phyloP scores from a whole-genome alignment of 1,284 basidiomycete species.

The Ustilago crameri region DNA sequence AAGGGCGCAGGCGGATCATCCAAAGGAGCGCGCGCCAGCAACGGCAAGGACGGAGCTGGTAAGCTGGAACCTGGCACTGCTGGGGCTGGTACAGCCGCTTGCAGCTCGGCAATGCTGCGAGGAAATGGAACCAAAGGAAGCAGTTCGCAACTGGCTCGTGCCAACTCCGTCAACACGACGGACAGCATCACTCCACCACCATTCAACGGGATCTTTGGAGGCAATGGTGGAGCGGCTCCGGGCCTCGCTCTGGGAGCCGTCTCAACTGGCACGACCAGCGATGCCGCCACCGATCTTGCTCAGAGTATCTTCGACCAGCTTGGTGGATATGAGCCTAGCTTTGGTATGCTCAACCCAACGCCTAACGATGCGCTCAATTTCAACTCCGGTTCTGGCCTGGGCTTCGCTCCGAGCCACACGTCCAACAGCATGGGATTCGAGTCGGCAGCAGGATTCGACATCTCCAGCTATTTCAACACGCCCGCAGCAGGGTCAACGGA shows the following conservation, averaged over 20 bases:
- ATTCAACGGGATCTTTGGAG: slow-evolving; percentile 35
- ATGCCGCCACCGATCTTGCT: slow-evolving; percentile 42
- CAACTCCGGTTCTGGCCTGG: slow-evolving; percentile 27
- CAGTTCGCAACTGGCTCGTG: slow-evolving; percentile 23
- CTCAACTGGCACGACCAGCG: slow-evolving; percentile 37
- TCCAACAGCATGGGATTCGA: slow-evolving; percentile 52
- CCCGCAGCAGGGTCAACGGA: slow-evolving; percentile 30
- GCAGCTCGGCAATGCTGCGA: slow-evolving; percentile 44
- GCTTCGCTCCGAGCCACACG: slow-evolving; percentile 40
- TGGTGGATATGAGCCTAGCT: slow-evolving; percentile 50
- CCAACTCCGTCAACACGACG: slow-evolving; percentile 30
- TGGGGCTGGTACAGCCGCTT: slow-evolving; percentile 40
- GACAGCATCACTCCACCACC: slow-evolving; percentile 50
- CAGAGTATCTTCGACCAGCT: slow-evolving; percentile 59
- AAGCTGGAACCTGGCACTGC: slow-evolving; percentile 37
- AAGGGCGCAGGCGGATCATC: slow-evolving; percentile 3
- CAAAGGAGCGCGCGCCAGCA: background rate
- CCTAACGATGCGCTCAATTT: slow-evolving; percentile 51
- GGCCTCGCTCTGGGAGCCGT: slow-evolving; percentile 39
- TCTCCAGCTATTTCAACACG: slow-evolving; percentile 47
- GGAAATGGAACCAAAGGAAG: slow-evolving; percentile 22
- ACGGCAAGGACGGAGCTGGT: slow-evolving; percentile 19
- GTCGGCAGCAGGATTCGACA: slow-evolving; percentile 45
- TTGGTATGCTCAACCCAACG: slow-evolving; percentile 52
- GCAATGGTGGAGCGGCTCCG: slow-evolving; percentile 14